Evolutionary conservation across 768 basidiomycete genomes (phyloP), one percentile per base, ranked within the genome.

Genomic region (Strobilomyces echinocephalus): DNA sequence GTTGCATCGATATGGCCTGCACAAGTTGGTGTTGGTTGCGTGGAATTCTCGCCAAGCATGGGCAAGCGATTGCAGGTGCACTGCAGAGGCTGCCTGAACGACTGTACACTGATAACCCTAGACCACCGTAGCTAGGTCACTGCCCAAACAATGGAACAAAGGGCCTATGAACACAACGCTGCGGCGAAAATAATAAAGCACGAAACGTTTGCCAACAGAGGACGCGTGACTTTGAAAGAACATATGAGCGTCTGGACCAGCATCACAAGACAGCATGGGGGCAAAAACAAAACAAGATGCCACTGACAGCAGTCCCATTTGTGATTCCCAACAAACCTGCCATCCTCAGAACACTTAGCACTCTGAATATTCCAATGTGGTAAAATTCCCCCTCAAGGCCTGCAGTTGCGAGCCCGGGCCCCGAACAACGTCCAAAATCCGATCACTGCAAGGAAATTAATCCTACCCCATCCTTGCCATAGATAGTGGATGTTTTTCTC

Each of bases 131-230:
- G 33, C 33, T 20, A 12, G 20, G 18, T 42, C n/a, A 45, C 39
- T 14, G 34, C 12, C 24, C n/a, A 38, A 38, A 46, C 12, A 14
- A 46, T 18, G 30, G 20, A 20, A 20, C 15, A 4, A 35, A 52
- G 20, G 8, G 16, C 86, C 61, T 54, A 91, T 88, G 90, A 91
- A 69, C 97, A 97, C 7, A 98, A 64, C 11, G 83, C 72, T 74
- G 92, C 86, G 0, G 93, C 93, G 62, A 97, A 97, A 20, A 94
- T 58, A 15, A 97, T 88, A 64, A 97, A 97, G 67, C 90, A 89
- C 0, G 91, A 83, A 5, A 97, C 94, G 53, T 85, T 87, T 5
- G 92, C 83, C 10, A 98, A 80, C n/a, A 97, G 73, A 0, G 95
- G 93, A 21, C 86, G 81, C 0, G 95, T 93, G 1, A 83, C 85